Evolutionary conservation across 2,329 filamentous ascomycete species (phyloP).

Genomic region (Aspergillus sp.): DNA sequence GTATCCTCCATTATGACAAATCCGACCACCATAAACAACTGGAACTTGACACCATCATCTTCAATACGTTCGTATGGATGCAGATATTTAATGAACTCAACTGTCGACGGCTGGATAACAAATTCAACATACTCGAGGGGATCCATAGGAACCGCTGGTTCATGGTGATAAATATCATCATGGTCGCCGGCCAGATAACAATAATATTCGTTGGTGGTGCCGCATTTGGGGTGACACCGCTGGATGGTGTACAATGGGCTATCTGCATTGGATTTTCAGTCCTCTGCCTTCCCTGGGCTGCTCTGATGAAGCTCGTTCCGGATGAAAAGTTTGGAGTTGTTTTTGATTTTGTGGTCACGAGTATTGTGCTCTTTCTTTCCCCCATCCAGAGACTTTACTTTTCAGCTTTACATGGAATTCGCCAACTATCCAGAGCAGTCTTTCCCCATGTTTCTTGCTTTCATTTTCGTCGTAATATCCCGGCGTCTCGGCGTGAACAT

Average conservation of each 20-base stretch:
- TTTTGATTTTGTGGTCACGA: too few relatives aligned
- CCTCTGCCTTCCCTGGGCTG: background rate
- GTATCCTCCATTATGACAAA: slow-evolving; percentile 46
- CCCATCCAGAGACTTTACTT: background rate
- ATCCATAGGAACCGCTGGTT: slow-evolving; percentile 78
- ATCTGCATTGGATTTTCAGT: background rate
- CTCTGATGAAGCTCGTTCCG: background rate
- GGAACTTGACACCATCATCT: slow-evolving; percentile 70
- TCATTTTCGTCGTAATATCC: too few relatives aligned
- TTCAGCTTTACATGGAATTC: too few relatives aligned
- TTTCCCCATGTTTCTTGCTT: too few relatives aligned
- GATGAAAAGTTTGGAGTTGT: background rate
- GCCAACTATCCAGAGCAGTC: too few relatives aligned
- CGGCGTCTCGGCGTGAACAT: too few relatives aligned
- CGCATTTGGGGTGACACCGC: slow-evolving; percentile 62
- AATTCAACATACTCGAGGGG: slow-evolving; percentile 87
- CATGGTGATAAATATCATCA: slow-evolving; percentile 70
- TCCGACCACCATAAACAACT: slow-evolving; percentile 31
- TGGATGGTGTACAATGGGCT: background rate
- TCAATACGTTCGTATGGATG: slow-evolving; percentile 98
- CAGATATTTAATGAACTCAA: slow-evolving; percentile 96
- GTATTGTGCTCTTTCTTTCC: too few relatives aligned
- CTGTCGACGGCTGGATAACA: slow-evolving; percentile 84
- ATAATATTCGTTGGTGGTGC: slow-evolving; percentile 78
- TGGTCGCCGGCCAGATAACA: slow-evolving; percentile 78